Base-by-base conservation (phyloP, 2,329 filamentous ascomycete species). In the Alternaria sp. region DNA sequence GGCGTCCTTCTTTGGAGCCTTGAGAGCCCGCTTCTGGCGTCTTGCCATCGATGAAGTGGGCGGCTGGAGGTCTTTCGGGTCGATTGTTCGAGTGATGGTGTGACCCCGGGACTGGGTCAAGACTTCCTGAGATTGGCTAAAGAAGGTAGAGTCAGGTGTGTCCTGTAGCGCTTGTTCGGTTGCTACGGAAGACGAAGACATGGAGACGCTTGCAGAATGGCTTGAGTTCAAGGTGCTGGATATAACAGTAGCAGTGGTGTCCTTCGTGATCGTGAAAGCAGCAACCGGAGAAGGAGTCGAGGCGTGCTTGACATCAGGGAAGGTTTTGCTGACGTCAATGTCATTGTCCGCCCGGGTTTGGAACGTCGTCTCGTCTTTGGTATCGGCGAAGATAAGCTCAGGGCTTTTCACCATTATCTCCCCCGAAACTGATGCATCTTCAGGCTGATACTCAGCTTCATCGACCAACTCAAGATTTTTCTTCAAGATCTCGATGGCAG, bases 221-320 rank as follows among this genome's bases (percentile, higher is more conserved):
- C 9, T n/a, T 11, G n/a, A 1, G 18, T 36, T 36, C 18, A 34
- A 28, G 5, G 18, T 22, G n/a, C 18, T 14, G 32, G 5, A 3
- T 8, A 3, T 36, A 12, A 7, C 14, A 5, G 14, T 28, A 11
- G 18, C 5, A 4, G 12, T 5, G 28, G 0, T 7, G 28, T 32
- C 18, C 8, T 22, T 11, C n/a, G 36, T 40, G 7, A 16, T 14
- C 1, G 18, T 34, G 11, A 49, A 22, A 0, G 45, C 20, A 10
- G 28, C 28, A 7, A 30, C 3, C 6, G 34, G 16, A 0, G 45
- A 1, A 12, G 11, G 0, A 18, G 27, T 10, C 2, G 27, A 16
- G 12, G 0, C 1, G 0, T 48, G 27, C 1, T 32, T 30, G n/a
- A 16, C 4, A 14, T 11, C n/a, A 1, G 28, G 18, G 9, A 9